Evolutionary conservation across 2,329 filamentous ascomycete species (phyloP).

Genomic region (Hypoxylon sp.): DNA sequence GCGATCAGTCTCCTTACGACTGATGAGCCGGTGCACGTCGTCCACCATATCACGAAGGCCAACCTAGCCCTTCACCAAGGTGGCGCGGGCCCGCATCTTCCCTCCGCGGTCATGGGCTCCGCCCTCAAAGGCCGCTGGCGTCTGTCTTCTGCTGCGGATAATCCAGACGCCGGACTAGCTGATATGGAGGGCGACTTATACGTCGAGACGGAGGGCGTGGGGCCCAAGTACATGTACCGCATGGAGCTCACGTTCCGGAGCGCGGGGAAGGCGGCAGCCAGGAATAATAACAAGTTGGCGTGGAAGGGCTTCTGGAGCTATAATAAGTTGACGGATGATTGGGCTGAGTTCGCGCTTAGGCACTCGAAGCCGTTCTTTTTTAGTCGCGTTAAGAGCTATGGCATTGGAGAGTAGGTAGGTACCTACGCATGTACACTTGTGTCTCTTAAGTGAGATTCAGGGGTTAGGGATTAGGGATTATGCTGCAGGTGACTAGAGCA

Average conservation of each 20-base stretch:
- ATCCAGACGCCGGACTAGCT: slow-evolving; percentile 46
- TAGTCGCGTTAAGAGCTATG: slow-evolving; percentile 75
- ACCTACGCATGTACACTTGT: neutral
- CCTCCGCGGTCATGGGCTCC: slow-evolving; percentile 73
- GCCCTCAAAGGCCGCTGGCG: slow-evolving; percentile 72
- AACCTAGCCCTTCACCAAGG: slow-evolving; percentile 67
- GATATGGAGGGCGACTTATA: slow-evolving; percentile 76
- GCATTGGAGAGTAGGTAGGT: slow-evolving; percentile 58
- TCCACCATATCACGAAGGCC: slow-evolving; percentile 83
- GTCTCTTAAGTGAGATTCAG: neutral
- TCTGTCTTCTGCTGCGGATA: slow-evolving; percentile 56
- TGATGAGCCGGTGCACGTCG: slow-evolving; percentile 85
- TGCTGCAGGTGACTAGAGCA: neutral
- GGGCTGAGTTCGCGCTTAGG: slow-evolving; percentile 80
- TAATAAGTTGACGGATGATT: slow-evolving; percentile 90
- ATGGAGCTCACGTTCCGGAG: slow-evolving; percentile 81
- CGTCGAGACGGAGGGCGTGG: slow-evolving; percentile 88
- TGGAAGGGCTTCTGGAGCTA: slow-evolving; percentile 96
- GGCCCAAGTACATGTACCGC: slow-evolving; percentile 83
- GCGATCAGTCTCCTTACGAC: slow-evolving; percentile 85
- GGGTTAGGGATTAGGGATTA: neutral
- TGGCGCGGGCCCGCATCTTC: slow-evolving; percentile 56
- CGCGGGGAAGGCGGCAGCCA: slow-evolving; percentile 68
- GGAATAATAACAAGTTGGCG: slow-evolving; percentile 82
- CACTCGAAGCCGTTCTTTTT: slow-evolving; percentile 77